A percentile compares a stretch with the other conserved stretches of the same genome.
These are phyloP conservation scores for Mycosarcoma mackinlayi DNA, from an alignment of 1,284 basidiomycete species.

Conservation along the genomic window DNA sequence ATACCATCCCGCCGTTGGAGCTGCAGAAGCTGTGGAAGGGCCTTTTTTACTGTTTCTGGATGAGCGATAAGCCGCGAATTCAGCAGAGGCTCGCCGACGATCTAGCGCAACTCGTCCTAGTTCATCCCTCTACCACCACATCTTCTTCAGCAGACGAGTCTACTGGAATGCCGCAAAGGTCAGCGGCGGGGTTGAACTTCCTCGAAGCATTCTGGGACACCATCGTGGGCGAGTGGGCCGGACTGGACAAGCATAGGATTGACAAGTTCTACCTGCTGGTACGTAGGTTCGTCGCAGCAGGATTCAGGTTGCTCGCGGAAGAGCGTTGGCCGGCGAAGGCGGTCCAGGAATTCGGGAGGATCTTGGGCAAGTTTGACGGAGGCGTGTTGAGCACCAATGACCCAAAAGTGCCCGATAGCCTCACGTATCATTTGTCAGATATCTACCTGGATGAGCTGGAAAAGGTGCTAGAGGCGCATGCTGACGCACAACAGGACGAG, in stretches of 20 bases:
- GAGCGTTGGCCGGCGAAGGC: conserved; percentile 75
- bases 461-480: conserved; percentile 72
- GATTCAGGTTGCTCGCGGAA: conserved; percentile 81
- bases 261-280: conserved; percentile 98
- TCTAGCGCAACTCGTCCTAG: conserved; percentile 77
- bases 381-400: conserved; percentile 70
- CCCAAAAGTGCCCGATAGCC: conserved; percentile 78
- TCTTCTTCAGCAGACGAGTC: not conserved
- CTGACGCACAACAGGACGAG: not conserved
- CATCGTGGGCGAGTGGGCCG: conserved; percentile 88
- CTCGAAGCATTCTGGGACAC: conserved; percentile 90
- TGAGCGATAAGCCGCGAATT: conserved; percentile 97
- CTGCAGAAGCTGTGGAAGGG: conserved; percentile 97
- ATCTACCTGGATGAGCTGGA: conserved; percentile 91
- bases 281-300: conserved; percentile 84
- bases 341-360: conserved; percentile 18
- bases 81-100: conserved; percentile 91
- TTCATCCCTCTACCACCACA: conserved; percentile 27
- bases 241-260: conserved; percentile 80
- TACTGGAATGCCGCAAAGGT: conserved; percentile 6
- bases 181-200: conserved; percentile 78
- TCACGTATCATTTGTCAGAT: conserved; percentile 81
- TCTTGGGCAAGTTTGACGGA: conserved; percentile 22
- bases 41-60: conserved; percentile 97
- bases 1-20: conserved; percentile 75